A percentile compares a stretch with the other conserved stretches of the same genome.
phyloP scores from a whole-genome alignment of 495 filamentous ascomycete genomes.

The Elasticomyces elasticus region DNA sequence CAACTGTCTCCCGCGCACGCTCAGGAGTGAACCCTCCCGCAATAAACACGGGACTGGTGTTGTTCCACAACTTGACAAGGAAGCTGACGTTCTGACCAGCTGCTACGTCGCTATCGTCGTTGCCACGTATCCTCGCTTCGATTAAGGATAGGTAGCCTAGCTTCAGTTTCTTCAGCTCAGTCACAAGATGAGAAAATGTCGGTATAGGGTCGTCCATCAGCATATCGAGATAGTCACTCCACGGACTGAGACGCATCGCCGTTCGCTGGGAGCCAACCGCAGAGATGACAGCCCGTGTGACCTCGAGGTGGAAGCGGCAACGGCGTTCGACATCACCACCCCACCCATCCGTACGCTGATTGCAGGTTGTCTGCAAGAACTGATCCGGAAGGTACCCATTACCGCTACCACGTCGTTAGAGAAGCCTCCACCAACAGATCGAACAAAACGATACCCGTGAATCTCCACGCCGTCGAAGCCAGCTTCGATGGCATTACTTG shows the following conservation, averaged over 20 bases:
- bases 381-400: conserved; percentile 58
- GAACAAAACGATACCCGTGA: conserved; percentile 30
- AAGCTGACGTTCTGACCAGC: conserved; percentile 41
- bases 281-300: conserved; percentile 47
- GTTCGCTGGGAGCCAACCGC: conserved; percentile 55
- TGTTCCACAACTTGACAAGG: conserved; percentile 39
- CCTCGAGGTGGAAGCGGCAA: conserved; percentile 52
- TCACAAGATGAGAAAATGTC: conserved; percentile 51
- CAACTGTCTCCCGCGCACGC: conserved; percentile 39
- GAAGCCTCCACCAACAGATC: neutral
- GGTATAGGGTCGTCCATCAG: conserved; percentile 50
- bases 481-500: conserved; percentile 52
- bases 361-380: conserved; percentile 53
- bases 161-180: conserved; percentile 38
- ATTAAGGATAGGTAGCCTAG: conserved; percentile 59
- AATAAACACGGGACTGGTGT: conserved; percentile 45
- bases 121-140: conserved; percentile 41
- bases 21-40: conserved; percentile 48
- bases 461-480: conserved; percentile 72
- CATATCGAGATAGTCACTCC: conserved; percentile 43
- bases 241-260: conserved; percentile 56
- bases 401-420: conserved; percentile 8
- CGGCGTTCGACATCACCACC: conserved; percentile 63
- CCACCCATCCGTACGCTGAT: conserved; percentile 54
- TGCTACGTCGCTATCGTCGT: conserved; percentile 31